Evolutionary conservation across 116 monocot species (phyloP).

Genomic region (Papilionanthe hybrid): DNA sequence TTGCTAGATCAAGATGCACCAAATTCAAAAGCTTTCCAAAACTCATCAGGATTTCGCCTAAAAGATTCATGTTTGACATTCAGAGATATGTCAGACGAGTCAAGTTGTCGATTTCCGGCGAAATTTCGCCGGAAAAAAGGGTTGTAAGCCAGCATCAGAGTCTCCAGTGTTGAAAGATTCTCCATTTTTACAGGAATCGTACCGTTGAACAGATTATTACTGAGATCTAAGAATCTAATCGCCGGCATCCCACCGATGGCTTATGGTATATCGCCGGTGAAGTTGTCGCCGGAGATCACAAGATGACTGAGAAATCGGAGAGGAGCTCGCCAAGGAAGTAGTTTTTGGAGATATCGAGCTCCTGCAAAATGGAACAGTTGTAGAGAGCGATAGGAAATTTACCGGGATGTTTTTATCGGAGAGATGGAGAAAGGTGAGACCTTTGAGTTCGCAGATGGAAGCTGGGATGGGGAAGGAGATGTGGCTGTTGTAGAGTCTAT

Average conservation of each 20-base stretch:
- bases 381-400: slow-evolving; percentile 52
- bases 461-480: slow-evolving; percentile 25
- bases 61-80: slow-evolving; percentile 25
- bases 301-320: slow-evolving; percentile 17
- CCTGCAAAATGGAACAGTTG: slow-evolving; percentile 30
- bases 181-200: slow-evolving; percentile 41
- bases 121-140: slow-evolving; percentile 39
- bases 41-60: slow-evolving; percentile 48
- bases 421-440: slow-evolving; percentile 49
- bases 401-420: slow-evolving; percentile 39
- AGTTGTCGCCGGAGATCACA: slow-evolving; percentile 36
- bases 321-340: slow-evolving; percentile 43
- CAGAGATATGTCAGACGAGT: slow-evolving; percentile 26
- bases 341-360: slow-evolving; percentile 54
- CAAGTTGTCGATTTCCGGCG: slow-evolving; percentile 39
- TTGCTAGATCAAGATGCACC: too few species aligned
- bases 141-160: slow-evolving; percentile 40
- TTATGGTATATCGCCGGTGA: slow-evolving; percentile 55
- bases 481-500: slow-evolving; percentile 22
- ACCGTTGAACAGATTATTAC: slow-evolving; percentile 59
- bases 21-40: slow-evolving; percentile 31
- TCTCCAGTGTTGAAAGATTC: slow-evolving; percentile 27
- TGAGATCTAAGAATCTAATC: slow-evolving; percentile 28
- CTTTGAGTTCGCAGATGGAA: slow-evolving; percentile 37
- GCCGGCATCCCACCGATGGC: slow-evolving; percentile 21